These are phyloP conservation scores for Crithidia mellificae DNA, from an alignment of 208 protist genomes.

Conservation along the genomic window DNA sequence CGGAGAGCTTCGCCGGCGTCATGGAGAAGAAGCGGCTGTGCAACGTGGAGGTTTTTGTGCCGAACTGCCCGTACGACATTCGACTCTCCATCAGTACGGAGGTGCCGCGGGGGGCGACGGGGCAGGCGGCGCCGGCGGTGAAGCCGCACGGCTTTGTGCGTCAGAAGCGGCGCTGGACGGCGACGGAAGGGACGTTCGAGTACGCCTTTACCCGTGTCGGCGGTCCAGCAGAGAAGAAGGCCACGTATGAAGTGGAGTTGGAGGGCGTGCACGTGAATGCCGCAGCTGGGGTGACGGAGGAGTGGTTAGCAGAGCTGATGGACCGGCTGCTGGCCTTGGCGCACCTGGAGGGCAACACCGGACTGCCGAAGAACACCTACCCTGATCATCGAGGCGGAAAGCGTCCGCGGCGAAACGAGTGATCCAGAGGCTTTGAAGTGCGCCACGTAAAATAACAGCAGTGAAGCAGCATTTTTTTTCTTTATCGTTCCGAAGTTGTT, in stretches of 20 bases:
- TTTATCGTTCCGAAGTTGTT: no score
- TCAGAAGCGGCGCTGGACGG: constrained; percentile 53
- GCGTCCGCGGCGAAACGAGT: background rate
- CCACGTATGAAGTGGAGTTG: constrained; percentile 72
- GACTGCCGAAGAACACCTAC: constrained; percentile 7
- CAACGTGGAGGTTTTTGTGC: constrained; percentile 64
- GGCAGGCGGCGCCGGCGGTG: constrained; percentile 15
- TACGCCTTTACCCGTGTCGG: constrained; percentile 72
- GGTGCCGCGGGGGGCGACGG: constrained; percentile 1
- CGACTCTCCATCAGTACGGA: constrained; percentile 68
- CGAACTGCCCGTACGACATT: constrained; percentile 61
- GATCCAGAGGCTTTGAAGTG: background rate
- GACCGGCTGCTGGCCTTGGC: constrained; percentile 39
- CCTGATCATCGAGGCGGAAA: background rate
- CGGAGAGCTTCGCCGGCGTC: constrained; percentile 26
- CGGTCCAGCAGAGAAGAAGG: constrained; percentile 1
- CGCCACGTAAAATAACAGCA: background rate
- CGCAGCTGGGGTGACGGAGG: constrained; percentile 42
- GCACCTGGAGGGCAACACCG: constrained; percentile 35
- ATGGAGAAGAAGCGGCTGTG: constrained; percentile 61
- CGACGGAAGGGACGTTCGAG: constrained; percentile 42
- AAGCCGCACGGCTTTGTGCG: constrained; percentile 41
- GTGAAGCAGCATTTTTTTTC: no score
- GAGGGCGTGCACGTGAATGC: constrained; percentile 52
- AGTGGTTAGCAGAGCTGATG: constrained; percentile 53